Conservation (phyloP, 306 rosid genomes). For the Rosa chinensis region DNA sequence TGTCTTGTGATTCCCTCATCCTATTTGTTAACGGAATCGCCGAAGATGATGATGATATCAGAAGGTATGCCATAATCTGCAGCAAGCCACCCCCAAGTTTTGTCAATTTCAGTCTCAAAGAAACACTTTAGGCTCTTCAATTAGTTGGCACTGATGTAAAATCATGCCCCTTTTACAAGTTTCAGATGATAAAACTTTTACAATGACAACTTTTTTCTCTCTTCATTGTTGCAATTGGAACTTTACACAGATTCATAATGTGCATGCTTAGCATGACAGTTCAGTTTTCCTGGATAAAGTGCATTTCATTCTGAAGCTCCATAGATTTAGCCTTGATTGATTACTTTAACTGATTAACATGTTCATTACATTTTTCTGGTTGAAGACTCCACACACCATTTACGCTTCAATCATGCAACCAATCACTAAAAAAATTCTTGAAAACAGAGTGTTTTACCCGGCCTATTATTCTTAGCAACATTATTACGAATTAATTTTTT, state of each 20-base stretch:
- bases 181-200: not conserved
- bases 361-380: not conserved
- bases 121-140: not conserved
- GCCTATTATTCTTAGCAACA: not conserved
- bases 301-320: not conserved
- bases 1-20: conserved; percentile 65
- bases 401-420: not conserved
- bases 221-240: not conserved
- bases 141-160: not conserved
- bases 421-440: not conserved
- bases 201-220: not conserved
- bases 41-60: conserved; percentile 74
- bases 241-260: not conserved
- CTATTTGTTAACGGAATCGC: conserved; percentile 64
- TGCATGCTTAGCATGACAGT: not conserved
- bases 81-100: conserved; percentile 4
- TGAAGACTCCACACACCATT: not conserved
- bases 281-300: not conserved
- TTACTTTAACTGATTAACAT: not conserved
- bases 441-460: not conserved
- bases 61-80: conserved; percentile 73
- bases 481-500: not conserved
- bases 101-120: not conserved
- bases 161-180: not conserved
- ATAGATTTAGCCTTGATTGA: not conserved